These are phyloP conservation scores for Anaeramoeba flamelloides DNA, from an alignment of 78 protist species.

Conservation along the genomic window DNA sequence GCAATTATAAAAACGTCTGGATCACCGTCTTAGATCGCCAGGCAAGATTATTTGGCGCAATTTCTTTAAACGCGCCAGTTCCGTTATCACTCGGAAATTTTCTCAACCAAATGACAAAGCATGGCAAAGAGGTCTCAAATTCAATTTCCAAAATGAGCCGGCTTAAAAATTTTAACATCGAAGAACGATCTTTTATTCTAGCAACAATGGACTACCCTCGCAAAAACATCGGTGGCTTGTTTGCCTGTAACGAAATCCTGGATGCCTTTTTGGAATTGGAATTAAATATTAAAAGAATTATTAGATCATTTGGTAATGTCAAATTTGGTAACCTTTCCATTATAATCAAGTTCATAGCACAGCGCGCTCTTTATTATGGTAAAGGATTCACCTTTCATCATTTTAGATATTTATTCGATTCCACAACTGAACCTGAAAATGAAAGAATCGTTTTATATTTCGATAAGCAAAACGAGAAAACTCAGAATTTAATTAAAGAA, in stretches of 20 bases:
- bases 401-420: neutral
- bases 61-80: neutral
- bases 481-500: no score
- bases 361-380: neutral
- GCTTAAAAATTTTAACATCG: neutral
- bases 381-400: neutral
- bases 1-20: neutral
- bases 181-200: neutral
- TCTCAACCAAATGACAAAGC: neutral
- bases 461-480: no score
- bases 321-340: neutral
- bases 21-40: neutral
- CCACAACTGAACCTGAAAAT: neutral
- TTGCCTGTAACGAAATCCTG: neutral
- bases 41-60: neutral
- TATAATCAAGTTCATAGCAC: neutral
- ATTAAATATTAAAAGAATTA: neutral
- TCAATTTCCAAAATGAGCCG: neutral
- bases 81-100: neutral
- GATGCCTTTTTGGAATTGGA: neutral
- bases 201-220: neutral
- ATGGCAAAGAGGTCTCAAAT: neutral
- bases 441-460: neutral
- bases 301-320: neutral
- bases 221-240: neutral